phyloP scores from a whole-genome alignment of 2,329 filamentous ascomycete genomes.

The Esteya vermicola region DNA sequence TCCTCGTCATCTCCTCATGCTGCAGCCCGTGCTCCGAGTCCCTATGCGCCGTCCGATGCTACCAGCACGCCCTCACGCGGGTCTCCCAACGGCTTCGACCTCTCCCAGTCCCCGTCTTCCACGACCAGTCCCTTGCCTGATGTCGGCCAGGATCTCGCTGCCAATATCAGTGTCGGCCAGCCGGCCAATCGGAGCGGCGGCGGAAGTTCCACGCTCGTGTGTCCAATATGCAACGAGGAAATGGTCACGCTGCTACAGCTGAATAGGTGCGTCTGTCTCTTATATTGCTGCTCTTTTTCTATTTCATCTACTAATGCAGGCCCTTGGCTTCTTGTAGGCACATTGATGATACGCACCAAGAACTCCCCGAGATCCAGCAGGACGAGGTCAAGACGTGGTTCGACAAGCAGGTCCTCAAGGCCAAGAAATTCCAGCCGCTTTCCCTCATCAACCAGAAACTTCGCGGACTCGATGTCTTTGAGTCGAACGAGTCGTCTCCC shows the following conservation, averaged over 20 bases:
- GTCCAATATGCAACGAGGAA: conserved; percentile 96
- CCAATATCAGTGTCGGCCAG: conserved; percentile 57
- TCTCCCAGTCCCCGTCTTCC: conserved; percentile 48
- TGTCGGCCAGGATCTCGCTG: conserved; percentile 63
- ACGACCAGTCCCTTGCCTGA: conserved; percentile 52
- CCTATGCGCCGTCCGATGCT: conserved; percentile 36
- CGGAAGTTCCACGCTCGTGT: conserved; percentile 64
- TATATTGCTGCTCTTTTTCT: background rate
- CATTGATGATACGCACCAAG: conserved; percentile 80
- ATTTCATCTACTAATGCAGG: background rate
- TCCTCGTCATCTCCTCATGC: conserved; percentile 8
- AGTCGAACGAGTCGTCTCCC: conserved; percentile 66
- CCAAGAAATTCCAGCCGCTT: conserved; percentile 83
- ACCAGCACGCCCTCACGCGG: conserved; percentile 62
- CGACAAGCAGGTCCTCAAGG: conserved; percentile 84
- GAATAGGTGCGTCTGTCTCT: conserved; percentile 61
- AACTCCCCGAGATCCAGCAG: conserved; percentile 75
- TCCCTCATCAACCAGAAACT: conserved; percentile 88
- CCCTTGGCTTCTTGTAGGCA: conserved; percentile 21
- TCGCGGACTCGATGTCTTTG: conserved; percentile 83
- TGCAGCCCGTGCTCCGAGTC: conserved; percentile 36
- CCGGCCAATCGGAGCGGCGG: conserved; percentile 41
- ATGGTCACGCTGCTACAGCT: conserved; percentile 95
- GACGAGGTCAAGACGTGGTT: conserved; percentile 97
- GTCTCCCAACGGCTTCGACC: too few species aligned